phyloP scores from a whole-genome alignment of 2,329 filamentous ascomycete species.

The Aspergillus piperis region DNA sequence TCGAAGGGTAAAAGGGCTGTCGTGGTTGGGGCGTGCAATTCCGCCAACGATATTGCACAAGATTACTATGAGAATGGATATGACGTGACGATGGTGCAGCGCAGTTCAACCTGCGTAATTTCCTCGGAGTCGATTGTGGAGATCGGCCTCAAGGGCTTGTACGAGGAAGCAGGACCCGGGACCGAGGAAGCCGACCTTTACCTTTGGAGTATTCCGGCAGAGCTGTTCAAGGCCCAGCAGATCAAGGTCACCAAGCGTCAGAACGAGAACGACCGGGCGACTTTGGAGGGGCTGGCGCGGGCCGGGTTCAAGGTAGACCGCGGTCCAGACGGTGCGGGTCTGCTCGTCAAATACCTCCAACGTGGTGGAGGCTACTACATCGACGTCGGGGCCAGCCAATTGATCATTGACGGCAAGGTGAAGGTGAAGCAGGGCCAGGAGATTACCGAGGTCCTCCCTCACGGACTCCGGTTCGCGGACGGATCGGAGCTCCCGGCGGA shows the following conservation, averaged over 20 bases:
- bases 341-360: constrained; percentile 65
- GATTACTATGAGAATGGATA: constrained; percentile 68
- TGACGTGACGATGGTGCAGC: constrained; percentile 69
- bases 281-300: constrained; percentile 50
- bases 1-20: constrained; percentile 61
- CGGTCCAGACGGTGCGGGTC: constrained; percentile 59
- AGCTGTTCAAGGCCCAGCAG: constrained; percentile 63
- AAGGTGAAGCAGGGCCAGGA: constrained; percentile 65
- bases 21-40: constrained; percentile 69
- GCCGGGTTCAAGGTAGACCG: constrained; percentile 64
- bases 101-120: constrained; percentile 65
- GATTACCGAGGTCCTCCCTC: constrained; percentile 54
- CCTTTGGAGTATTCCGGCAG: constrained; percentile 58
- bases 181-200: constrained; percentile 67
- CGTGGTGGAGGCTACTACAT: constrained; percentile 71
- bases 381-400: constrained; percentile 63
- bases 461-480: constrained; percentile 56
- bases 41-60: constrained; percentile 68
- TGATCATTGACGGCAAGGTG: constrained; percentile 66
- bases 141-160: constrained; percentile 55
- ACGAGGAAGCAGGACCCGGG: constrained; percentile 54
- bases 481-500: constrained; percentile 62
- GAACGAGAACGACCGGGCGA: constrained; percentile 36
- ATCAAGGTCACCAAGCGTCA: constrained; percentile 45
- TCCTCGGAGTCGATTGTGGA: constrained; percentile 57